These are phyloP conservation scores for Ophiobolus disseminans DNA, from an alignment of 2,329 filamentous ascomycete genomes.

Conservation along the genomic window DNA sequence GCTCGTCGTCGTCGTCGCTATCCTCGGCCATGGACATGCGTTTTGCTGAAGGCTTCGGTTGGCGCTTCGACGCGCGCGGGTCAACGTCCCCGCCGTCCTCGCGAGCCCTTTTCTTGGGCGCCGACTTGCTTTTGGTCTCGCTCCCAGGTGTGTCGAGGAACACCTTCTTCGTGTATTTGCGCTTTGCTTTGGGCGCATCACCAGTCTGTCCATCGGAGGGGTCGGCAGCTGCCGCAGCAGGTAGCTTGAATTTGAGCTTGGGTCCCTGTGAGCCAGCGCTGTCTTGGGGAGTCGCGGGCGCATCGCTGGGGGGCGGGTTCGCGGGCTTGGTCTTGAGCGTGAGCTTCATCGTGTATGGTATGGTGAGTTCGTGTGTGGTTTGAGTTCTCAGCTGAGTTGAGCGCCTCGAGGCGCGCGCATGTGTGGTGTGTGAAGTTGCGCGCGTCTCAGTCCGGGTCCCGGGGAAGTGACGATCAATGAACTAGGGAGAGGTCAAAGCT, in stretches of 20 bases:
- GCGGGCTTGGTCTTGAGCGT: constrained; percentile 43
- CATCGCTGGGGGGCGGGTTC: constrained; percentile 24
- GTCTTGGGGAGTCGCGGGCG: constrained; percentile 19
- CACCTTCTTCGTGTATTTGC: constrained; percentile 53
- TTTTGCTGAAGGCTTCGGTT: constrained; percentile 45
- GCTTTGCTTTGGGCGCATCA: constrained; percentile 51
- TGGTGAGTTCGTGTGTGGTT: background rate
- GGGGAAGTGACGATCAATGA: constrained; percentile 3
- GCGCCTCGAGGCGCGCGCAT: background rate
- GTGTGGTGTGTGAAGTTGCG: constrained; percentile 6
- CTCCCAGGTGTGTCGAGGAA: constrained; percentile 42
- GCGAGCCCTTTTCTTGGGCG: constrained; percentile 44
- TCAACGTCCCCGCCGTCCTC: constrained; percentile 44
- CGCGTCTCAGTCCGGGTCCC: no score
- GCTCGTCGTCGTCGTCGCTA: constrained; percentile 36
- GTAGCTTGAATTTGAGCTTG: constrained; percentile 45
- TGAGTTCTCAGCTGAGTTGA: background rate
- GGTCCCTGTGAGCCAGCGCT: constrained; percentile 19
- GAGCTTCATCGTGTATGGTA: constrained; percentile 38
- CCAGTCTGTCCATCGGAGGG: constrained; percentile 36
- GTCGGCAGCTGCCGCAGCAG: constrained; percentile 23
- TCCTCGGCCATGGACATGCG: constrained; percentile 34
- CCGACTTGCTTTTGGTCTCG: constrained; percentile 38
- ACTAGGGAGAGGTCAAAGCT: constrained; percentile 24
- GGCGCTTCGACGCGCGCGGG: constrained; percentile 41